Evolutionary conservation across 306 rosid species (phyloP).

Genomic region (Castanea sativa): DNA sequence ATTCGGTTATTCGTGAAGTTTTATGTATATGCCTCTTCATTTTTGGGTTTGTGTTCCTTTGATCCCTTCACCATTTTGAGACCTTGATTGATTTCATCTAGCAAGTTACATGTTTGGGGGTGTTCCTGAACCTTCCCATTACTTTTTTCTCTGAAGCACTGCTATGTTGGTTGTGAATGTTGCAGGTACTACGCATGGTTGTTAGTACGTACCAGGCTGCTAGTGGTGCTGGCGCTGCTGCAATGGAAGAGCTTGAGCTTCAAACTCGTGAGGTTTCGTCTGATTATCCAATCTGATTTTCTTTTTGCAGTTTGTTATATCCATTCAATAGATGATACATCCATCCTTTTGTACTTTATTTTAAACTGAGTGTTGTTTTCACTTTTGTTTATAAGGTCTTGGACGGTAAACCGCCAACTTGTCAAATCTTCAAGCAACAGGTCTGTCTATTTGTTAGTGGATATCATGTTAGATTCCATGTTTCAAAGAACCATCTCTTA

Average conservation of each 20-base stretch:
- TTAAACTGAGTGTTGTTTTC: conserved; percentile 8
- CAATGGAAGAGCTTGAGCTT: conserved; percentile 94
- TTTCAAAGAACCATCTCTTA: conserved; percentile 16
- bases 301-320: not conserved
- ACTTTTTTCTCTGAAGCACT: not conserved
- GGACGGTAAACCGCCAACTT: conserved; percentile 81
- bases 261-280: conserved; percentile 88
- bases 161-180: conserved; percentile 17
- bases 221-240: conserved; percentile 99
- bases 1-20: not conserved
- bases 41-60: not conserved
- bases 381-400: conserved; percentile 47
- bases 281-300: conserved; percentile 1
- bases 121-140: not conserved
- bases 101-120: not conserved
- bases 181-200: conserved; percentile 88
- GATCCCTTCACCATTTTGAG: not conserved
- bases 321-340: not conserved
- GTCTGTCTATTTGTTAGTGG: conserved; percentile 35
- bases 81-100: not conserved
- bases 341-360: not conserved
- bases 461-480: not conserved
- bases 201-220: conserved; percentile 98
- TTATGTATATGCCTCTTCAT: not conserved
- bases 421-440: conserved; percentile 81